Percentiles rank a stretch among this genome's conserved stretches.
phyloP scores from a whole-genome alignment of 106 monocot genomes.

The Dioscorea dumetorum region DNA sequence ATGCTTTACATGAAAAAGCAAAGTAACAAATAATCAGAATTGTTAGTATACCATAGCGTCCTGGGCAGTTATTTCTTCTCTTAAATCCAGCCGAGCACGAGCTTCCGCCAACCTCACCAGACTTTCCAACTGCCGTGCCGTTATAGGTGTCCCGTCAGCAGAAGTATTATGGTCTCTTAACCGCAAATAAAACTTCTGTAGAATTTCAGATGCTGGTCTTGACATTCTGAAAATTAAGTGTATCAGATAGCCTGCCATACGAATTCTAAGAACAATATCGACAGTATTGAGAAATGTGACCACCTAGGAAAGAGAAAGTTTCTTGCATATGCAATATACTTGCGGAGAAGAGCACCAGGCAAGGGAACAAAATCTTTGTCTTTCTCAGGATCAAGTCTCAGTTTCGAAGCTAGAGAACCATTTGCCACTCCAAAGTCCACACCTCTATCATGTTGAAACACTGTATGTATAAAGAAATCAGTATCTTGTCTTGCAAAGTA shows the following conservation, averaged over 20 bases:
- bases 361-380: slow-evolving; percentile 81
- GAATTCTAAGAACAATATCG: not conserved
- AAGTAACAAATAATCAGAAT: too few relatives aligned
- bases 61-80: slow-evolving; percentile 84
- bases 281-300: not conserved
- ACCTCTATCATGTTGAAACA: slow-evolving; percentile 18
- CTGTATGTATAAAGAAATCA: slow-evolving; percentile 16
- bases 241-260: not conserved
- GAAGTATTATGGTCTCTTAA: slow-evolving; percentile 78
- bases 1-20: not conserved
- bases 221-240: slow-evolving; percentile 57
- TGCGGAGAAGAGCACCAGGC: slow-evolving; percentile 81
- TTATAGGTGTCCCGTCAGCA: slow-evolving; percentile 95
- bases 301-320: slow-evolving; percentile 76
- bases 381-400: slow-evolving; percentile 70
- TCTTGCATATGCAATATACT: slow-evolving; percentile 95
- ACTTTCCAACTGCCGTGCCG: slow-evolving; percentile 93
- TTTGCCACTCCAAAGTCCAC: slow-evolving; percentile 17
- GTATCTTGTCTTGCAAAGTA: too few relatives aligned
- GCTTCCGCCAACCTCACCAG: slow-evolving; percentile 95
- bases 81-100: slow-evolving; percentile 87
- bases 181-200: slow-evolving; percentile 81
- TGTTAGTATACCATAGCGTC: slow-evolving; percentile 62
- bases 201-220: slow-evolving; percentile 72
- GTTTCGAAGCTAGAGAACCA: slow-evolving; percentile 55